Conservation (phyloP, 1,284 basidiomycete genomes). For the Apiotrichum siamense region DNA sequence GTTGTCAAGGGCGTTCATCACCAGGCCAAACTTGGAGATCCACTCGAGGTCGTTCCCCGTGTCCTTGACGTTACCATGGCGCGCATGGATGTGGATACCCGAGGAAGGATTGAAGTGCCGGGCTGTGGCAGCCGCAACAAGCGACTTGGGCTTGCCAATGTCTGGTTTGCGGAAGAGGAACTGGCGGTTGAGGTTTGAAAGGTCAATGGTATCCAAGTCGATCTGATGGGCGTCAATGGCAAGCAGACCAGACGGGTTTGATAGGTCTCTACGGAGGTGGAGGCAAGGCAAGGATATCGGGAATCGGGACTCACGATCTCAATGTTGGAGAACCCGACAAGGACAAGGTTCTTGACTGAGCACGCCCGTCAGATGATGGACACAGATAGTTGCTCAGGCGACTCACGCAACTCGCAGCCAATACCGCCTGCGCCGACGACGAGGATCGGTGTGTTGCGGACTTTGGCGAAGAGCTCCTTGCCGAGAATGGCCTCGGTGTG, state of each 20-base stretch:
- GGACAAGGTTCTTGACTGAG: conserved; percentile 89
- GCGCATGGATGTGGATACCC: conserved; percentile 71
- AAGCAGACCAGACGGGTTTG: too few relatives aligned
- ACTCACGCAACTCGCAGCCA: conserved; percentile 88
- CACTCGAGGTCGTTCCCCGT: conserved; percentile 81
- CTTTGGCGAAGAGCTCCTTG: conserved; percentile 54
- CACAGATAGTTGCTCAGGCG: neutral
- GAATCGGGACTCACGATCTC: conserved; percentile 54
- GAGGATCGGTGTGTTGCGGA: conserved; percentile 63
- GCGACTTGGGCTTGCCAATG: conserved; percentile 90
- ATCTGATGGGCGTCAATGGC: conserved; percentile 53
- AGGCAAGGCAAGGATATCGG: conserved; percentile 5
- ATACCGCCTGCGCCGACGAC: conserved; percentile 97
- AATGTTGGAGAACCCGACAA: conserved; percentile 86
- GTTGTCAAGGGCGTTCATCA: conserved; percentile 95
- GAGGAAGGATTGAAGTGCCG: conserved; percentile 75
- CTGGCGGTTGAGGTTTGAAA: conserved; percentile 95
- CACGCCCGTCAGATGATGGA: neutral
- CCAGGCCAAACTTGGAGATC: conserved; percentile 85
- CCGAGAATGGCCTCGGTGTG: conserved; percentile 60
- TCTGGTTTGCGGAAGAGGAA: conserved; percentile 97
- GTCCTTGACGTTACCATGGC: conserved; percentile 95
- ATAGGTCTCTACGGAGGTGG: neutral
- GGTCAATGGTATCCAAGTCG: conserved; percentile 97
- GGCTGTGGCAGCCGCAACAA: conserved; percentile 87